Evolutionary conservation across 441 rosid genomes (phyloP).

Genomic region (Corymbia calophylla): DNA sequence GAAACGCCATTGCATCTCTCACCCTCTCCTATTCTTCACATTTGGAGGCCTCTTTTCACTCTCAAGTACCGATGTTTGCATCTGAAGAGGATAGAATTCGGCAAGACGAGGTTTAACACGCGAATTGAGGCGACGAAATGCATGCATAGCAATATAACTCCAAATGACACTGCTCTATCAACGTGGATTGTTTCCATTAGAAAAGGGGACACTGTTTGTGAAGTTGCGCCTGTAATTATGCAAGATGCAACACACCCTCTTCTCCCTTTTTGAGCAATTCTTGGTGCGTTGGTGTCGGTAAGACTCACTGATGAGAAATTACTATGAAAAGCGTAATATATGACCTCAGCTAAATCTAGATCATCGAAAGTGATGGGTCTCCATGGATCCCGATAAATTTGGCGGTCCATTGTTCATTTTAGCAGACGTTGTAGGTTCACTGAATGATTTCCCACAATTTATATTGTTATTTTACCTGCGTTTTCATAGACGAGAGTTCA

Average conservation of each 20-base stretch:
- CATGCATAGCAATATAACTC: conserved; percentile 95
- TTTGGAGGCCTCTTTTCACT: conserved; percentile 29
- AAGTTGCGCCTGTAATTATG: neutral
- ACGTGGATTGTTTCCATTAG: neutral
- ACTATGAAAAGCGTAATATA: neutral
- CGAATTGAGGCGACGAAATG: conserved; percentile 84
- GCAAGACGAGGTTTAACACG: conserved; percentile 2
- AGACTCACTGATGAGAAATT: neutral
- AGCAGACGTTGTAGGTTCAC: neutral
- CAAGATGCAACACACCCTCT: neutral
- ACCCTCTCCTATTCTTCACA: neutral
- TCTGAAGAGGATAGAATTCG: conserved; percentile 32
- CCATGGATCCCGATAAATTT: neutral
- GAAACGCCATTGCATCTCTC: neutral
- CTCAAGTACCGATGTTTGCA: conserved; percentile 87
- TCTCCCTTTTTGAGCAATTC: neutral
- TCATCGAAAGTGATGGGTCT: neutral
- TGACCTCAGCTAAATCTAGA: neutral
- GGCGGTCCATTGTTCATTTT: neutral
- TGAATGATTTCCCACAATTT: neutral
- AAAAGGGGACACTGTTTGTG: neutral
- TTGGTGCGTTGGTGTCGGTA: neutral
- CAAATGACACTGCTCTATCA: conserved; percentile 26
- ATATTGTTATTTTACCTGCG: no score
- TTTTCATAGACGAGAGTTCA: no score